Evolutionary conservation across 1,139 yeast genomes (phyloP).

Genomic region (Yamadazyma atmosphaerica): DNA sequence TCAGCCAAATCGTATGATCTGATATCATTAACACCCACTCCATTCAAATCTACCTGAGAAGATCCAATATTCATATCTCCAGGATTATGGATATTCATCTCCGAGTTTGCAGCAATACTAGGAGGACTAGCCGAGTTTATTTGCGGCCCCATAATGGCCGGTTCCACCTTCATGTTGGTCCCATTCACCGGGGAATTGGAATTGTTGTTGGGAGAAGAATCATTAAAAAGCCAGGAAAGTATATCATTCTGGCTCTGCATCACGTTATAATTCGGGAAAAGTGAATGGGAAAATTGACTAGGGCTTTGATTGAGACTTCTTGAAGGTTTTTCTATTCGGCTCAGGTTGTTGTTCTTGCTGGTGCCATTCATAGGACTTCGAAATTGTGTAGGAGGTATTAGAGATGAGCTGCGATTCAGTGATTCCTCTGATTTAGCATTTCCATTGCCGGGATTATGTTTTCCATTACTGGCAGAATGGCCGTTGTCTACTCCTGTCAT

Average conservation of each 20-base stretch:
- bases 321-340: background rate
- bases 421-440: too few species aligned
- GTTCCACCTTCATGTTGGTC: background rate
- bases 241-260: conserved; percentile 37
- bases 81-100: too few species aligned
- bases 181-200: conserved; percentile 7
- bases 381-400: too few species aligned
- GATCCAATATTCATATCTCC: too few species aligned
- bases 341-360: background rate
- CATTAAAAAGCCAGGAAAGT: conserved; percentile 41
- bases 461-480: too few species aligned
- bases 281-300: background rate
- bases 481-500: too few species aligned
- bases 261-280: conserved; percentile 4
- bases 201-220: conserved; percentile 19
- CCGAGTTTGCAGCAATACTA: too few species aligned
- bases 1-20: conserved; percentile 20
- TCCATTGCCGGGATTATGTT: background rate
- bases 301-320: conserved; percentile 1
- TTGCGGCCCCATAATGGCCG: too few species aligned
- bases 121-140: too few species aligned
- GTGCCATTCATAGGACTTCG: too few species aligned
- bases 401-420: too few species aligned
- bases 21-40: background rate
- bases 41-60: conserved; percentile 1